These are phyloP conservation scores for Pseudopithomyces maydicus DNA, from an alignment of 2,329 filamentous ascomycete species.

Conservation along the genomic window DNA sequence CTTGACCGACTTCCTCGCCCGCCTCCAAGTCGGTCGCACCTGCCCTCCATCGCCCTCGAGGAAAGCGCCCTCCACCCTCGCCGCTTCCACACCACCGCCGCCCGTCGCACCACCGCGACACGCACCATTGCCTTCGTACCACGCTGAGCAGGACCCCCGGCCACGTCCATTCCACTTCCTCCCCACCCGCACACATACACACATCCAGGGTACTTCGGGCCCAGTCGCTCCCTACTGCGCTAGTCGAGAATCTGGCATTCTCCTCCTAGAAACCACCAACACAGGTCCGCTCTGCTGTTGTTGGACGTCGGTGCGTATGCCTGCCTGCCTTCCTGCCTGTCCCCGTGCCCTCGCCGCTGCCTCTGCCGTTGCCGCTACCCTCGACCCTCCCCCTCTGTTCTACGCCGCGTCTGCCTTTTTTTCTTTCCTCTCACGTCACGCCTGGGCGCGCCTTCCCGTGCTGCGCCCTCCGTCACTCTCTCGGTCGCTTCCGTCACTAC, in stretches of 20 bases:
- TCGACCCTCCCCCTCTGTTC: no score
- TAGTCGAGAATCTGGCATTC: slow-evolving; percentile 51
- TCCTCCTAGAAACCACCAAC: slow-evolving; percentile 39
- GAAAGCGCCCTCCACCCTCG: slow-evolving; percentile 10
- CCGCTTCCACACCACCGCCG: background rate
- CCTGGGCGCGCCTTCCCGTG: background rate
- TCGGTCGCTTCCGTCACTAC: slow-evolving; percentile 14
- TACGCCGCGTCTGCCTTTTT: background rate
- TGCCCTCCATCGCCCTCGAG: slow-evolving; percentile 11
- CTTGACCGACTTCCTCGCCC: slow-evolving; percentile 30
- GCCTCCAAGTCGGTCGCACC: slow-evolving; percentile 26
- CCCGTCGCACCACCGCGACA: slow-evolving; percentile 3
- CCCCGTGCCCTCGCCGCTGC: no score
- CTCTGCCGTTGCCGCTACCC: no score
- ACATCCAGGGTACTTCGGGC: slow-evolving; percentile 33
- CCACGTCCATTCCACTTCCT: slow-evolving; percentile 19
- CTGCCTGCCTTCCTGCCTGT: slow-evolving; percentile 12
- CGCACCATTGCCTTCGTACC: slow-evolving; percentile 4
- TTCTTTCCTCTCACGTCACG: slow-evolving; percentile 3
- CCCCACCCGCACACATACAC: slow-evolving; percentile 15
- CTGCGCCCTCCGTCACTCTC: slow-evolving; percentile 10
- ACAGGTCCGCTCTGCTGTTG: slow-evolving; percentile 24
- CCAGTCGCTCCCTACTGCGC: slow-evolving; percentile 47
- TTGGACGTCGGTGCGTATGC: slow-evolving; percentile 42
- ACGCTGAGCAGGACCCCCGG: slow-evolving; percentile 7